phyloP scores from a whole-genome alignment of 2,329 filamentous ascomycete species.

The Parafenestella ontariensis region DNA sequence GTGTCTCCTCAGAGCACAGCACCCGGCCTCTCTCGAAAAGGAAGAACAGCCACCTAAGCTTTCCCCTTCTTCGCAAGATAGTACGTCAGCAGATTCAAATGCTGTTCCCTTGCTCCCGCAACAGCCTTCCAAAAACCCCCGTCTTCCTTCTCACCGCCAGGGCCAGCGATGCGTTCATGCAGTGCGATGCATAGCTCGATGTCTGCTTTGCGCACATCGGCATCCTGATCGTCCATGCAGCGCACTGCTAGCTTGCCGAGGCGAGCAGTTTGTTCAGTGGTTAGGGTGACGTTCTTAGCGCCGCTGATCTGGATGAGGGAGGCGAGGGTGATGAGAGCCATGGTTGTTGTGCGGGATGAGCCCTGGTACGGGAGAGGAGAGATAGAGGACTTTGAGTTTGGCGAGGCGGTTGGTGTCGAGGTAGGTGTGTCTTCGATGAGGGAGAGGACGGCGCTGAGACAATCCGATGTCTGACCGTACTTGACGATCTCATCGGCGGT shows the following conservation, averaged over 20 bases:
- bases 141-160: conserved; percentile 48
- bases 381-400: conserved; percentile 45
- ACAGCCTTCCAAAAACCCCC: conserved; percentile 71
- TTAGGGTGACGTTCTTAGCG: conserved; percentile 39
- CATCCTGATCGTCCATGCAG: conserved; percentile 48
- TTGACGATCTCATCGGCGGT: conserved; percentile 74
- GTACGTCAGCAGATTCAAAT: conserved; percentile 79
- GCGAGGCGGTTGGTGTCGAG: conserved; percentile 34
- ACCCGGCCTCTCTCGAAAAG: conserved; percentile 6
- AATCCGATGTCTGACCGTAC: conserved; percentile 68
- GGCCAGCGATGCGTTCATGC: conserved; percentile 56
- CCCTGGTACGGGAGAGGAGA: conserved; percentile 20
- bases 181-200: conserved; percentile 79
- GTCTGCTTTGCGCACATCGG: conserved; percentile 68
- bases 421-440: conserved; percentile 43
- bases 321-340: conserved; percentile 51
- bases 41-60: conserved; percentile 25
- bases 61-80: conserved; percentile 67
- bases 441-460: conserved; percentile 47
- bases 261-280: conserved; percentile 45
- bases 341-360: conserved; percentile 44
- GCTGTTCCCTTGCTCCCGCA: conserved; percentile 70
- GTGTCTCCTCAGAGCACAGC: not conserved
- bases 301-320: conserved; percentile 45
- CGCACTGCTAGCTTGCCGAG: conserved; percentile 49